Evolutionary conservation across 169 alveolate genomes (phyloP).

Genomic region (Plasmodium yoelii): DNA sequence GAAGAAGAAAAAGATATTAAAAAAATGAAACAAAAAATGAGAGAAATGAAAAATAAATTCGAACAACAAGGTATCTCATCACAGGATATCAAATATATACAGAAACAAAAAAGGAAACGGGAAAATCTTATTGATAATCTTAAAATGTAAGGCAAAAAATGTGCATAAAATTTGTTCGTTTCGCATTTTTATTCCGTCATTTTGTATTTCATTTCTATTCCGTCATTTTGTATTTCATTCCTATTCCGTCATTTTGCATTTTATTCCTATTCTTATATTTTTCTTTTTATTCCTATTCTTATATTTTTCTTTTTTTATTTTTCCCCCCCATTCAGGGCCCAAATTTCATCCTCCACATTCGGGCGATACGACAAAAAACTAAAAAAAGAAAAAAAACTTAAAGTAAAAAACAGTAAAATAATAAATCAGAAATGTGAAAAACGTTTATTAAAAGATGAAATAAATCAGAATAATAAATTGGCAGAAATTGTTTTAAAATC

Average conservation of each 20-base stretch:
- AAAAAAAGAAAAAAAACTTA: constrained; percentile 49
- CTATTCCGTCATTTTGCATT: too few species aligned
- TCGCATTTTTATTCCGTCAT: not conserved
- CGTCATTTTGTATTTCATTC: not conserved
- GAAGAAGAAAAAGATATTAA: constrained; percentile 61
- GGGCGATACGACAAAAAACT: constrained; percentile 48
- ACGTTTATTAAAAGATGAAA: constrained; percentile 46
- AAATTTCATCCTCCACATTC: constrained; percentile 50
- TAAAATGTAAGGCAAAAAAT: constrained; percentile 32
- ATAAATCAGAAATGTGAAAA: constrained; percentile 38
- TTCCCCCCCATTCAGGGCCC: constrained; percentile 24
- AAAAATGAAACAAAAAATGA: constrained; percentile 58
- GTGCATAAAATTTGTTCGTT: not conserved
- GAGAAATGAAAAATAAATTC: constrained; percentile 60
- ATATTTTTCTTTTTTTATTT: constrained; percentile 4
- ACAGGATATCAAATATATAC: constrained; percentile 41
- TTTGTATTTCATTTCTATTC: not conserved
- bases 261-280: too few species aligned
- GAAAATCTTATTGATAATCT: constrained; percentile 39
- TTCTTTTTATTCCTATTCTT: too few species aligned
- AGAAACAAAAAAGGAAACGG: constrained; percentile 37
- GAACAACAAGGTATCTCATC: constrained; percentile 48
- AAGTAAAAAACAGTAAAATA: constrained; percentile 15
- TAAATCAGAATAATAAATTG: constrained; percentile 42
- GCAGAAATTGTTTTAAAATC: constrained; percentile 57